A percentile compares a stretch with the other conserved stretches of the same genome.
These are phyloP conservation scores for Euphrasia arctica DNA, from an alignment of 305 asterid species.

Conservation along the genomic window DNA sequence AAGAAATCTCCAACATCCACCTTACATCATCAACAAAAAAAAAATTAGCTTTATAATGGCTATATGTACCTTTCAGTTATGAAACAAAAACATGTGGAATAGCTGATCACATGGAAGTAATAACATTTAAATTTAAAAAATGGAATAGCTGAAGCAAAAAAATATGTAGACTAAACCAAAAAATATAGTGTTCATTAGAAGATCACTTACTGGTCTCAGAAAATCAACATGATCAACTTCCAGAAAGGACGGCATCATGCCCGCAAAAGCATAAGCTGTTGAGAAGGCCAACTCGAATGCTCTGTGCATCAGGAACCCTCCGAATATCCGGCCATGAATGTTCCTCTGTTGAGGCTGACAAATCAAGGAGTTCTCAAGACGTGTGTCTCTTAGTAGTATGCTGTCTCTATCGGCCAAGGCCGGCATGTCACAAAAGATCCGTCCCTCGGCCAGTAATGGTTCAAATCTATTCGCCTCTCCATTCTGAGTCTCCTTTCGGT, in stretches of 20 bases:
- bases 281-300: slow-evolving; percentile 80
- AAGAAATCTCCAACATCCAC: slow-evolving; percentile 98
- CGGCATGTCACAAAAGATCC: slow-evolving; percentile 83
- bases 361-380: slow-evolving; percentile 72
- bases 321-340: slow-evolving; percentile 79
- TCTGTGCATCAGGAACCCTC: slow-evolving; percentile 75
- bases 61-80: background rate
- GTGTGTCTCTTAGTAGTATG: slow-evolving; percentile 72
- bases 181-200: slow-evolving; percentile 2
- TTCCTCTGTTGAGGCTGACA: slow-evolving; percentile 88
- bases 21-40: slow-evolving; percentile 41
- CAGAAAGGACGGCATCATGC: slow-evolving; percentile 74
- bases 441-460: slow-evolving; percentile 60
- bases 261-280: slow-evolving; percentile 79
- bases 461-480: slow-evolving; percentile 55
- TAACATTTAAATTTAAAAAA: background rate
- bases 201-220: slow-evolving; percentile 62
- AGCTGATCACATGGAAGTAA: background rate
- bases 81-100: background rate
- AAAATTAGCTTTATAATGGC: slow-evolving; percentile 7
- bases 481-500: slow-evolving; percentile 45
- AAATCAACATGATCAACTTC: slow-evolving; percentile 86
- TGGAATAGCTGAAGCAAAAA: background rate
- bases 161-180: background rate
- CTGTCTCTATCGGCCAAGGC: slow-evolving; percentile 74